phyloP scores from a whole-genome alignment of 768 basidiomycete species.

The Tephrocybe sp. region DNA sequence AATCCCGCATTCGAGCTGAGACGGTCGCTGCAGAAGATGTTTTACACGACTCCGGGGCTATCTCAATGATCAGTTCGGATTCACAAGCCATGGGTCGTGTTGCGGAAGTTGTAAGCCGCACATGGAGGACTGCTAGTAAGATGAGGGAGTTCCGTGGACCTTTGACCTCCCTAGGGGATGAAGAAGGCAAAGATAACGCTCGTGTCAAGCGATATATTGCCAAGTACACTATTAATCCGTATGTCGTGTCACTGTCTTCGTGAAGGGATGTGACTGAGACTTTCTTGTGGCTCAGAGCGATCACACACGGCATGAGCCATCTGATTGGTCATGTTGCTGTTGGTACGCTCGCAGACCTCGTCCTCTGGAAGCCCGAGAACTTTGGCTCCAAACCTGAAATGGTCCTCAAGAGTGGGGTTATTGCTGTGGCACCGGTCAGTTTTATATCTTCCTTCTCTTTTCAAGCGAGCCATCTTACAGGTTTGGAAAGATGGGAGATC shows the following conservation, averaged over 20 bases:
- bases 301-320: constrained; percentile 90
- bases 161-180: constrained; percentile 66
- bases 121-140: constrained; percentile 97
- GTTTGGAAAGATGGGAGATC: constrained; percentile 80
- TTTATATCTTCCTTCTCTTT: background rate
- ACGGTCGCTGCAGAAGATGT: constrained; percentile 98
- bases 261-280: background rate
- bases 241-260: constrained; percentile 28
- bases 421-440: constrained; percentile 82
- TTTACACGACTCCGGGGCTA: constrained; percentile 87
- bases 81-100: constrained; percentile 99
- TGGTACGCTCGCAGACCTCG: constrained; percentile 88
- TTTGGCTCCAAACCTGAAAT: constrained; percentile 93
- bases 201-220: constrained; percentile 93
- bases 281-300: constrained; percentile 53
- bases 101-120: constrained; percentile 87
- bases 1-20: constrained; percentile 94
- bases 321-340: constrained; percentile 79
- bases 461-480: background rate
- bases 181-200: constrained; percentile 71
- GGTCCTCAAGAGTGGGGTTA: constrained; percentile 93
- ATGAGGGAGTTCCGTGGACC: constrained; percentile 81
- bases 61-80: constrained; percentile 95
- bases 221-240: constrained; percentile 99
- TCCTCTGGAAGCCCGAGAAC: constrained; percentile 92